Evolutionary conservation across 116 monocot species (phyloP).

Genomic region (Trichopus zeylanicus): DNA sequence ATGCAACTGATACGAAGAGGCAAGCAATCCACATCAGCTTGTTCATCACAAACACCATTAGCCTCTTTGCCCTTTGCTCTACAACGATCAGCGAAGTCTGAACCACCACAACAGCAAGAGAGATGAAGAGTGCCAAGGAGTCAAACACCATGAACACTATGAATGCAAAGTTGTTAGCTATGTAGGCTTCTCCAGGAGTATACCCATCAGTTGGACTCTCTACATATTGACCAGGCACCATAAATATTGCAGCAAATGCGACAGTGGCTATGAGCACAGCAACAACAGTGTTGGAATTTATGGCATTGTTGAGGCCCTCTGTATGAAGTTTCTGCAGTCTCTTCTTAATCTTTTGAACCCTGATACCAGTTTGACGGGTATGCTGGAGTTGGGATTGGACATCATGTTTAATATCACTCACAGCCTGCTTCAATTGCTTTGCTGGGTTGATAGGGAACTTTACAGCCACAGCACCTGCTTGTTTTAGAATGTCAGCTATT

Average conservation of each 20-base stretch:
- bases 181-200: constrained; percentile 61
- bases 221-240: constrained; percentile 65
- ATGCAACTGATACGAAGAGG: constrained; percentile 24
- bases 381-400: constrained; percentile 83
- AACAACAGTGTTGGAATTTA: constrained; percentile 87
- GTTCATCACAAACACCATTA: constrained; percentile 44
- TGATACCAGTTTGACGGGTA: constrained; percentile 58
- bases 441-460: constrained; percentile 43
- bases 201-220: constrained; percentile 5
- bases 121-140: constrained; percentile 42
- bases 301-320: constrained; percentile 90
- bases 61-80: constrained; percentile 27
- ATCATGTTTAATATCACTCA: constrained; percentile 88
- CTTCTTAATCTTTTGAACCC: constrained; percentile 73
- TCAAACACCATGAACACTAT: constrained; percentile 86
- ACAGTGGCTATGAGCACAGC: constrained; percentile 95
- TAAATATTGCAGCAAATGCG: constrained; percentile 95
- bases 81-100: constrained; percentile 39
- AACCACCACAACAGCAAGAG: constrained; percentile 25
- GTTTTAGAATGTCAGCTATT: constrained; percentile 37
- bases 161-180: constrained; percentile 60
- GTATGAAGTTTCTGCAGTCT: constrained; percentile 77
- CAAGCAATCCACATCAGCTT: constrained; percentile 48
- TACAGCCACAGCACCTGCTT: constrained; percentile 35
- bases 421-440: constrained; percentile 76